These are phyloP conservation scores for Effrenium voratum DNA, from an alignment of 73 alveolate genomes.

Conservation along the genomic window DNA sequence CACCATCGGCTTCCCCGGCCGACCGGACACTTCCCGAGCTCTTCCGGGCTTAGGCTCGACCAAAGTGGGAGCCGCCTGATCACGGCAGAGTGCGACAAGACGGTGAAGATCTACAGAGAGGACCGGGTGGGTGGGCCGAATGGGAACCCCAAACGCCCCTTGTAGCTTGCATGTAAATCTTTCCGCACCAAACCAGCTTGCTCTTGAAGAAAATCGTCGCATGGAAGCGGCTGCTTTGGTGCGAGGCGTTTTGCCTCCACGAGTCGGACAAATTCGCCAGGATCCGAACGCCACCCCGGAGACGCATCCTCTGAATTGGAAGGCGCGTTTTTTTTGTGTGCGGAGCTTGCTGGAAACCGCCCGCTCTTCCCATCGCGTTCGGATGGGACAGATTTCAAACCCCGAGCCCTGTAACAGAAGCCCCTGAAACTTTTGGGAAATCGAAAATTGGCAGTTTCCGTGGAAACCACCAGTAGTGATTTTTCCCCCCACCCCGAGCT, in stretches of 20 bases:
- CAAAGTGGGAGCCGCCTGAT: slow-evolving; percentile 98
- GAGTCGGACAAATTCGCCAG: background rate
- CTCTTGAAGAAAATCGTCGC: no score
- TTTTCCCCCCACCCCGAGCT: no score
- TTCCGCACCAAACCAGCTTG: no score
- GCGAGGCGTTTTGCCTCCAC: background rate
- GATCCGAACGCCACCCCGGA: slow-evolving; percentile 92
- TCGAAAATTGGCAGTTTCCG: no score
- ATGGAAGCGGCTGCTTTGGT: background rate
- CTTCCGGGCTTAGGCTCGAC: slow-evolving; percentile 95
- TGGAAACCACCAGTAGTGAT: no score
- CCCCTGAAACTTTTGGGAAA: no score
- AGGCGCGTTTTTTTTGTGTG: background rate
- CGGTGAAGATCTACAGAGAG: slow-evolving; percentile 95
- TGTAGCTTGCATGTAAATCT: no score
- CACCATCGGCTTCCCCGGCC: background rate
- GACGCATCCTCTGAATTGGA: slow-evolving; percentile 94
- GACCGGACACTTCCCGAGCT: background rate
- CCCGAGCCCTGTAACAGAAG: no score
- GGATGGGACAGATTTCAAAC: background rate
- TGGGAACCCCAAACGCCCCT: no score
- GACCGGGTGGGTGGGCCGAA: background rate
- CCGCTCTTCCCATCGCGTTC: background rate
- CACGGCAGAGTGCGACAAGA: slow-evolving; percentile 99
- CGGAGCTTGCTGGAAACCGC: background rate